phyloP scores from a whole-genome alignment of 2,329 filamentous ascomycete species.

The Pseudopyricularia cyperi region DNA sequence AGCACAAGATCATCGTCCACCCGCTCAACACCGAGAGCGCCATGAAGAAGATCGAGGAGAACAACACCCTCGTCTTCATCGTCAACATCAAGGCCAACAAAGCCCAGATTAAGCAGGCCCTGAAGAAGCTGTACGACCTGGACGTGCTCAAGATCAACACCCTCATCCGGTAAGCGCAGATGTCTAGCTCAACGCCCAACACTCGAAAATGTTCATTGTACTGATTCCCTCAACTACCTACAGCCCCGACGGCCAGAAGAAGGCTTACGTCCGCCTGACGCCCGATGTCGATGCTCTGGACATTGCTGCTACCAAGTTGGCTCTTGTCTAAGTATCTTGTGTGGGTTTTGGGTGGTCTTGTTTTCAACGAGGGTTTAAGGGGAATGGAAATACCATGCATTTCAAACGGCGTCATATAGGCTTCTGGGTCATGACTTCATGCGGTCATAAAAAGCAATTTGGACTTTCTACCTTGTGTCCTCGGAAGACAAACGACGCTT shows the following conservation, averaged over 20 bases:
- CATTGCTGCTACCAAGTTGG: slow-evolving; percentile 98
- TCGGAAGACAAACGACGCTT: neutral
- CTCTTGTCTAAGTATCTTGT: slow-evolving; percentile 66
- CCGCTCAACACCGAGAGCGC: slow-evolving; percentile 99
- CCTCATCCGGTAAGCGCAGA: slow-evolving; percentile 71
- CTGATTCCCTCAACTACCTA: neutral
- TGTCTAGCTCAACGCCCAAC: neutral
- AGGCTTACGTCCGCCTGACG: slow-evolving; percentile 93
- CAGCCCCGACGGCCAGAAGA: slow-evolving; percentile 94
- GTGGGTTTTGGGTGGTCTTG: slow-evolving; percentile 25
- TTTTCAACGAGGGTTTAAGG: slow-evolving; percentile 1
- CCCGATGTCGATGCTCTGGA: slow-evolving; percentile 96
- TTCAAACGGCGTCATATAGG: slow-evolving; percentile 16
- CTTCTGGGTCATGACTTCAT: slow-evolving; percentile 14
- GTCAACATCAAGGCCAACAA: slow-evolving; percentile 98
- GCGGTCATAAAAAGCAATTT: slow-evolving; percentile 9
- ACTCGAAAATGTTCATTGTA: neutral
- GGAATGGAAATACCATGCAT: slow-evolving; percentile 10
- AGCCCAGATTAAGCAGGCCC: slow-evolving; percentile 93
- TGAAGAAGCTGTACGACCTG: slow-evolving; percentile 99
- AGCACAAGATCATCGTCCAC: slow-evolving; percentile 96
- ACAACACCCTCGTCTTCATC: slow-evolving; percentile 99
- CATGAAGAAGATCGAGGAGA: slow-evolving; percentile 99
- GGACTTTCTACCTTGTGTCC: slow-evolving; percentile 3
- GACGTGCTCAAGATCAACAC: slow-evolving; percentile 99